Evolutionary conservation across 75 land plant genomes (phyloP), one percentile per base, ranked within the genome.

Genomic region (Pinus albicaulis): DNA sequence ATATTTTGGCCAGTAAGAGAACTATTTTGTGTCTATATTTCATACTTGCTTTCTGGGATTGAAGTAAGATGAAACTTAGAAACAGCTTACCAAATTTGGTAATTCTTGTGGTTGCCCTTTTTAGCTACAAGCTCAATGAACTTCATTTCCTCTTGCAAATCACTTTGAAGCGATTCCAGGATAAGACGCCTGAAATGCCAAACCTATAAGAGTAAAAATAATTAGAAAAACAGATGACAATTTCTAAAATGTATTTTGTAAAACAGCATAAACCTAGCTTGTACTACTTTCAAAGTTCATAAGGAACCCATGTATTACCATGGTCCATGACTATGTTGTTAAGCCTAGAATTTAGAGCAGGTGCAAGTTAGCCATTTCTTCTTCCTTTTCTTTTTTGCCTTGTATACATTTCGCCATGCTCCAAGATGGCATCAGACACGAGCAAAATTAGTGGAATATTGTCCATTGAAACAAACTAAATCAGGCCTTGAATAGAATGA

Each of bases 111-210:
- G 61, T 91, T 97, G 53, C 71, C 73, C 1, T 28, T 28, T 0
- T 8, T 58, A 36, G 99, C 90, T 71, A 89, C 57, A n/a, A 31
- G 20, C 13, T 85, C 86, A 66, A 91, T 76, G 60, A 82, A 92
- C 20, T 79, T 73, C 71, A 89, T 62, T 86, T 94, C 99, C 22
- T 89, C 86, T 61, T 34, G 70, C 78, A 97, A 73, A 73, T 97
- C 89, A 66, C 23, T 71, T 70, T 79, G 55, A 57, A 97, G 73
- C 13, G 89, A 77, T 82, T 97, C 92, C 14, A 97, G 82, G 28
- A 97, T 78, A 55, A 86, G 79, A 55, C 93, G 91, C 81, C 99
- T 90, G 75, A 97, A 97, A 79, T 97, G 99, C 99, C 99, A 97
- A 19, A 94, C 91, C 99, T 96, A 70, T 14, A 73, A 22, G 61